These are phyloP conservation scores for Plasmodium gonderi DNA, from an alignment of 169 alveolate species.

Conservation along the genomic window DNA sequence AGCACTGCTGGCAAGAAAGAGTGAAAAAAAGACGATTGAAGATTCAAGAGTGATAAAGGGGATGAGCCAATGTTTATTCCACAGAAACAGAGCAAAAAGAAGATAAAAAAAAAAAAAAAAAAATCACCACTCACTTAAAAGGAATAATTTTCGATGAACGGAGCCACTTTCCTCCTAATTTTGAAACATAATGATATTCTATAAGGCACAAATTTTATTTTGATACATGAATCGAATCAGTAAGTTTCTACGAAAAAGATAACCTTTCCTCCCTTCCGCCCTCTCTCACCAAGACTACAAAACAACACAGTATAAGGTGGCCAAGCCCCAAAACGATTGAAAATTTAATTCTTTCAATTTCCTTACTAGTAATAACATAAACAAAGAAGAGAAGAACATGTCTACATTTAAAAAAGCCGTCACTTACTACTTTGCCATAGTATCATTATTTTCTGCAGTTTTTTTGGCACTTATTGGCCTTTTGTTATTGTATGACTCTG, in stretches of 20 bases:
- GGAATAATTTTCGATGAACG: neutral
- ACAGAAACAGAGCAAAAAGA: neutral
- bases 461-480: slow-evolving; percentile 66
- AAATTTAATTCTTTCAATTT: neutral
- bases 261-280: neutral
- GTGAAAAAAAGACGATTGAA: neutral
- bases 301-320: too few species aligned
- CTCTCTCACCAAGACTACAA: neutral
- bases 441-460: slow-evolving; percentile 69
- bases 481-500: slow-evolving; percentile 57
- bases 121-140: neutral
- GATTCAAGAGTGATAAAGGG: too few species aligned
- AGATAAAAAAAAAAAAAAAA: neutral
- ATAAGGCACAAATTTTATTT: slow-evolving; percentile 11
- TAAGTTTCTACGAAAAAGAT: neutral
- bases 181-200: slow-evolving; percentile 45
- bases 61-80: too few species aligned
- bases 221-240: neutral
- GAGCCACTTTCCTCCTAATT: neutral
- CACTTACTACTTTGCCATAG: slow-evolving; percentile 65
- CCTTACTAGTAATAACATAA: neutral
- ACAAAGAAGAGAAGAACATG: slow-evolving; percentile 40
- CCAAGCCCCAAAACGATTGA: neutral
- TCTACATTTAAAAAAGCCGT: slow-evolving; percentile 49
- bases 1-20: neutral